Evolutionary conservation across 805 yeast genomes (phyloP), one percentile per base, ranked within the genome.

Genomic region (Yarrowia porcina): DNA sequence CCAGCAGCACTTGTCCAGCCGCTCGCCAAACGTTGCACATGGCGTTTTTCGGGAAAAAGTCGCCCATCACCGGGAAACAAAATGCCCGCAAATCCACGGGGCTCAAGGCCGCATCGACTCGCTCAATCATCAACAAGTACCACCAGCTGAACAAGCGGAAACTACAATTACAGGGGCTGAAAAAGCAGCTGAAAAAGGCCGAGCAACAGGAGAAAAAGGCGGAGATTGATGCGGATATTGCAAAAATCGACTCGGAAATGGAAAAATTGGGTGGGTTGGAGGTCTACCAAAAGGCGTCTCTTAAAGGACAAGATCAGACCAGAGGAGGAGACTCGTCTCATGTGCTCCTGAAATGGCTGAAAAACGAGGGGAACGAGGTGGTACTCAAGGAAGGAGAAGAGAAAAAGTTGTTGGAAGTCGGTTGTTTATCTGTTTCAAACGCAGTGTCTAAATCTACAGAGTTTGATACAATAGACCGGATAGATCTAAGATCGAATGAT

Each of bases 261-360:
- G 76, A 76, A 9, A 79, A 76, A 42, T 77, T 85, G 44, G 97
- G 97, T 0, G 97, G 97, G 0, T 72, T 93, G 1, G 80, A 83
- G 56, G 82, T 83, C 11, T 93, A 93, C 72, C 99, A 93, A 70
- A 74, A 79, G 20, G 98, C 98, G 0, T 89, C 97, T 1, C 82
- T 88, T 0, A 83, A 84, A 57, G 99, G 99, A 0, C 99, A 93
- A 69, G 82, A 83, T 64, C 71, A 74, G 0, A 79, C 80, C 50
- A 73, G 98, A 66, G 98, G 99, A 0, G 96, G 97, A 1, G 99
- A 93, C 71, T 90, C 97, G 0, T 90, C 97, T 2, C 89, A 87
- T 67, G 78, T 85, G 69, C 75, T 93, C 47, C 80, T 90, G n/a
- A 82, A 84, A 63, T 90, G 96, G 92, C 73, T 90, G 5, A 75